Base-by-base conservation (phyloP, 2,329 filamentous ascomycete genomes). In the Remersonia thermophila region DNA sequence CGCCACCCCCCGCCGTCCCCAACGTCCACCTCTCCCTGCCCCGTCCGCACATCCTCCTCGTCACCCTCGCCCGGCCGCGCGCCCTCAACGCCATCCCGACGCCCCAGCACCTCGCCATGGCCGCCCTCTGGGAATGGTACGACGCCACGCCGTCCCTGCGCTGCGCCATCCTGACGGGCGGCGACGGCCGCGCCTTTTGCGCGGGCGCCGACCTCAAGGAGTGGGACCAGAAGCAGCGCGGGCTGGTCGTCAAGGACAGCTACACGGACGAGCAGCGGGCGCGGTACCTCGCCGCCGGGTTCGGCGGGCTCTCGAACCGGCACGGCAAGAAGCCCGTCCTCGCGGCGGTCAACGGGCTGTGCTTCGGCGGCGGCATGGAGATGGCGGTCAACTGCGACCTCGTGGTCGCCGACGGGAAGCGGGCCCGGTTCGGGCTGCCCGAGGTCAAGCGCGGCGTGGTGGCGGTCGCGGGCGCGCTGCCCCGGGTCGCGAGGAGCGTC, bases 291-390 rank as follows among this genome's bases (percentile, higher is more conserved):
- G 56, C 61, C 38, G 57, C 61, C 2, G 80, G 79, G 1, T 80
- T 83, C 41, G 78, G 73, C 16, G 80, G 71, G 0, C 58, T 86
- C 23, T 75, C 71, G 36, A 75, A 81, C 44, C 66, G 81, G 17
- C 55, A 58, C 4, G 80, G 80, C 32, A 75, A 73, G 56, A 89
- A 89, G 51, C 83, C 83, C 5, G 66, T 89, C 37, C 69, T 89
- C 18, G 80, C 77, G 1, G 83, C 82, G 1, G 78, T 87, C 14
- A 83, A 86, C 51, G 83, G 83, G 6, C 62, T 80, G 13, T 82
- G 79, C 39, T 67, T 83, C 31, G 83, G 83, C 26, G 83, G 82
- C 36, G 83, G 81, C 2, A 77, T 82, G 57, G 83, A 89, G 62
- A 83, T 86, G 60, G 67, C 74, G 10, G 62, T 80, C 33, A 84